phyloP scores from a whole-genome alignment of 371 early-diverging fungal species.

The Syncephalastrum sp. region DNA sequence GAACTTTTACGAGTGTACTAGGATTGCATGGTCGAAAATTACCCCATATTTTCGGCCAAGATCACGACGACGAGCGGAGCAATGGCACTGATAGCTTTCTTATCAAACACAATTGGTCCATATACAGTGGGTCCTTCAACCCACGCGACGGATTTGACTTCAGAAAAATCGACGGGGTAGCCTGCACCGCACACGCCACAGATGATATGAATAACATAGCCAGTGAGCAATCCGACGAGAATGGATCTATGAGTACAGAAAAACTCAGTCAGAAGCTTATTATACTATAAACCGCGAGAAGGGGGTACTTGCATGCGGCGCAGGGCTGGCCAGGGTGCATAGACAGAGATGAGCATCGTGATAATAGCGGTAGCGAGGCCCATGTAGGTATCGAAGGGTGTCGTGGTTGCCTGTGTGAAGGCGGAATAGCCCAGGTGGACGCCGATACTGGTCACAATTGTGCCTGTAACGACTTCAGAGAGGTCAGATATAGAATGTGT shows the following conservation, averaged over 20 bases:
- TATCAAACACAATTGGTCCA: conserved; percentile 28
- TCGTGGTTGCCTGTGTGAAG: conserved; percentile 42
- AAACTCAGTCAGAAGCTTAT: background rate
- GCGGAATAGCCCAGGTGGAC: conserved; percentile 52
- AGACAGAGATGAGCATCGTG: conserved; percentile 47
- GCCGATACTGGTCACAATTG: conserved; percentile 60
- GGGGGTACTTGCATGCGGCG: conserved; percentile 13
- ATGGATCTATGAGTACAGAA: conserved; percentile 41
- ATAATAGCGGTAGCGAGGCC: conserved; percentile 48
- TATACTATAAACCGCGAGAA: background rate
- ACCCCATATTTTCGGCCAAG: conserved; percentile 53
- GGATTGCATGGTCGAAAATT: background rate
- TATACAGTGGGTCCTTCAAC: conserved; percentile 13
- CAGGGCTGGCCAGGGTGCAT: conserved; percentile 32
- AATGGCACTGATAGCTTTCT: conserved; percentile 51
- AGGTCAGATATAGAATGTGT: background rate
- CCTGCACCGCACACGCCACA: conserved; percentile 42
- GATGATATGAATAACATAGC: conserved; percentile 46
- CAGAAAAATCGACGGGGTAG: conserved; percentile 47
- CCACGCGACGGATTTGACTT: conserved; percentile 24
- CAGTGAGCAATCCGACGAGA: conserved; percentile 48
- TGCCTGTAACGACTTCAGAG: conserved; percentile 51
- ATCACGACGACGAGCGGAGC: conserved; percentile 54
- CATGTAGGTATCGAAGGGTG: conserved; percentile 57
- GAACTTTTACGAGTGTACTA: background rate